Percentiles rank a stretch among this genome's conserved stretches.
phyloP scores from a whole-genome alignment of 768 basidiomycete species.

The Gloeophyllum trabeum region DNA sequence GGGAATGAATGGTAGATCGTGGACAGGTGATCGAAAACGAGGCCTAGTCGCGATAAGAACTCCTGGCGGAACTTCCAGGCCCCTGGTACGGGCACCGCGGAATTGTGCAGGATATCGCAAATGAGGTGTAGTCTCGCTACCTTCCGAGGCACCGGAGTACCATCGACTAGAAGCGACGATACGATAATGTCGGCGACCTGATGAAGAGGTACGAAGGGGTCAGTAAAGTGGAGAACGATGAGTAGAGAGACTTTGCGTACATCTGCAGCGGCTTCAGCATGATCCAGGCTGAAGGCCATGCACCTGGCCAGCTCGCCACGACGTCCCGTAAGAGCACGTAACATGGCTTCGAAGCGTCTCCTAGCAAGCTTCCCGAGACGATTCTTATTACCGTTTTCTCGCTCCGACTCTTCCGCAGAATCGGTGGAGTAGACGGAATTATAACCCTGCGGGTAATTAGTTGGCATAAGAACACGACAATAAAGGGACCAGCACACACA shows the following conservation, averaged over 20 bases:
- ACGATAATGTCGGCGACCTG: slow-evolving; percentile 89
- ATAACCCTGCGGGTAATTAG: slow-evolving; percentile 47
- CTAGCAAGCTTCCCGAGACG: slow-evolving; percentile 70
- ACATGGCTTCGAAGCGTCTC: slow-evolving; percentile 81
- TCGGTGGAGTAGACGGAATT: slow-evolving; percentile 87
- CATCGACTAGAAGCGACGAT: slow-evolving; percentile 76
- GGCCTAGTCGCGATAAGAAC: slow-evolving; percentile 83
- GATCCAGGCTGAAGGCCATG: slow-evolving; percentile 96
- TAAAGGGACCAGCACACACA: slow-evolving; percentile 19
- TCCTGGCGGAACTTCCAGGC: slow-evolving; percentile 97
- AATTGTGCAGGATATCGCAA: slow-evolving; percentile 97
- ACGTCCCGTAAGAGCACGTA: slow-evolving; percentile 76
- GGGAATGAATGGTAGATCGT: slow-evolving; percentile 94
- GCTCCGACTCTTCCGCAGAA: slow-evolving; percentile 88
- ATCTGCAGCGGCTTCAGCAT: slow-evolving; percentile 92
- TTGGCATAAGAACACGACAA: slow-evolving; percentile 4
- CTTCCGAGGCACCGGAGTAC: slow-evolving; percentile 97
- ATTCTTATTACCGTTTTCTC: slow-evolving; percentile 70
- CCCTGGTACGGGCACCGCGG: slow-evolving; percentile 84
- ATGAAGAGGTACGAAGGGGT: neutral
- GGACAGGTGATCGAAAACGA: slow-evolving; percentile 92
- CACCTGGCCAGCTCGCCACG: slow-evolving; percentile 87
- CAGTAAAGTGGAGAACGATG: slow-evolving; percentile 3
- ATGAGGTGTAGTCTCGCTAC: slow-evolving; percentile 91
- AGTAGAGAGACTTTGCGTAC: slow-evolving; percentile 25